Conservation (phyloP, 2,329 filamentous ascomycete genomes). For the Colletotrichum ledebouriae region DNA sequence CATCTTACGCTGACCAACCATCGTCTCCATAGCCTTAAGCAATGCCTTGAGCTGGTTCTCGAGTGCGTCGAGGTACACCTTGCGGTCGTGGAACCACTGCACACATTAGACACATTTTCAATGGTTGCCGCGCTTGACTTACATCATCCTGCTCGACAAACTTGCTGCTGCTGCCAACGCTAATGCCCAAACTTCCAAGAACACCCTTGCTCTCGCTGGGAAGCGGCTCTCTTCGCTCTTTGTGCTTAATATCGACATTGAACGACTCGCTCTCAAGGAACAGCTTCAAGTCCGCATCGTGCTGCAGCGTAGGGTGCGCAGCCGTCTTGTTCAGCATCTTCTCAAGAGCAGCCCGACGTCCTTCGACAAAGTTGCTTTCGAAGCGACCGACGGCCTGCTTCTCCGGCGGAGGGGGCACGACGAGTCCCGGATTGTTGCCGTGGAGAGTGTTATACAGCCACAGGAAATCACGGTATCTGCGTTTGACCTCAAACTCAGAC, state of each 20-base stretch:
- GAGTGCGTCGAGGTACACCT: slow-evolving; percentile 92
- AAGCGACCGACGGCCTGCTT: slow-evolving; percentile 98
- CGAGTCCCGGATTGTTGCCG: slow-evolving; percentile 92
- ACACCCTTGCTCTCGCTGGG: slow-evolving; percentile 93
- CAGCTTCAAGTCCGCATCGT: slow-evolving; percentile 93
- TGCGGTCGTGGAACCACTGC: slow-evolving; percentile 97
- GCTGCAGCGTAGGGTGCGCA: slow-evolving; percentile 88
- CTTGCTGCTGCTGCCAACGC: slow-evolving; percentile 82
- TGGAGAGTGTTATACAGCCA: slow-evolving; percentile 98
- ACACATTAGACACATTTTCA: slow-evolving; percentile 34
- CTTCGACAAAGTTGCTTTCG: slow-evolving; percentile 96
- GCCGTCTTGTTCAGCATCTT: slow-evolving; percentile 98
- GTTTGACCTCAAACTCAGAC: slow-evolving; percentile 91
- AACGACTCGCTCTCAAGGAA: slow-evolving; percentile 97
- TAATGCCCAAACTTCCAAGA: slow-evolving; percentile 86
- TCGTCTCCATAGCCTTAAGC: slow-evolving; percentile 93
- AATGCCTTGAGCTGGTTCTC: slow-evolving; percentile 92
- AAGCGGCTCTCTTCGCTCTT: slow-evolving; percentile 89
- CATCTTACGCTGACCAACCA: slow-evolving; percentile 91
- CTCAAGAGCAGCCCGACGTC: slow-evolving; percentile 88
- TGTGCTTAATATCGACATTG: slow-evolving; percentile 97
- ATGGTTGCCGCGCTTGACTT: slow-evolving; percentile 52
- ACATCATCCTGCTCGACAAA: slow-evolving; percentile 98
- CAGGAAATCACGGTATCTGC: slow-evolving; percentile 95
- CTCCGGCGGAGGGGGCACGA: slow-evolving; percentile 95